Evolutionary conservation across 2,329 filamentous ascomycete species (phyloP).

Genomic region (Apiospora phragmitis): DNA sequence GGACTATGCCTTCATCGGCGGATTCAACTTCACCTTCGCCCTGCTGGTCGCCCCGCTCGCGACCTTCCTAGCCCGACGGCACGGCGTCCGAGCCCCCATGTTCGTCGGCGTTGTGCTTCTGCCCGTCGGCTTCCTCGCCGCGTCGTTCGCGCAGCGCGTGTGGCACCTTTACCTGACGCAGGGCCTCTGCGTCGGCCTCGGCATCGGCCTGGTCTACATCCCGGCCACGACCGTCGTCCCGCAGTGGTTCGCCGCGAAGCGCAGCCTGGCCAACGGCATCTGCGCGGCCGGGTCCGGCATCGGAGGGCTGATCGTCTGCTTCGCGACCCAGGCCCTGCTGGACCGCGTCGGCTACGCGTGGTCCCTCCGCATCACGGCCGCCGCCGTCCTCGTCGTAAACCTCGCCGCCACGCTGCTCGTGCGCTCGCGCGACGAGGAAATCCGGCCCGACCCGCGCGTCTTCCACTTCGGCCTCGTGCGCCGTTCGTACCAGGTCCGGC

Average conservation of each 20-base stretch:
- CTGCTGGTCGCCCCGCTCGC: conserved; percentile 42
- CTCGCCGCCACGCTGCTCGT: conserved; percentile 54
- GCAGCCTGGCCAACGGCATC: conserved; percentile 61
- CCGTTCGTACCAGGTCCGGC: conserved; percentile 46
- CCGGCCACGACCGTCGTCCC: conserved; percentile 55
- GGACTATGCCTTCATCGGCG: conserved; percentile 61
- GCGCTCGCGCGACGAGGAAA: conserved; percentile 41
- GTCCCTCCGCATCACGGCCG: conserved; percentile 61
- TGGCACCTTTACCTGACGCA: conserved; percentile 64
- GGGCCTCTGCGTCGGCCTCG: conserved; percentile 59
- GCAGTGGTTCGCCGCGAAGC: conserved; percentile 62
- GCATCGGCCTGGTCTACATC: conserved; percentile 62
- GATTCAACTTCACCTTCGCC: conserved; percentile 49
- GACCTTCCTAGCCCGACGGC: conserved; percentile 25
- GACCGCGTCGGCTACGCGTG: conserved; percentile 54
- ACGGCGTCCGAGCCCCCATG: conserved; percentile 39
- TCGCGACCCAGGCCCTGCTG: conserved; percentile 59
- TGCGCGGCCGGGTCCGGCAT: conserved; percentile 58
- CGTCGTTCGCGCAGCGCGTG: conserved; percentile 49
- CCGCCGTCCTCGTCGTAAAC: conserved; percentile 53
- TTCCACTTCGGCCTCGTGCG: conserved; percentile 47
- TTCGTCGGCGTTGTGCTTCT: conserved; percentile 55
- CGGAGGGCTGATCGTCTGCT: conserved; percentile 59
- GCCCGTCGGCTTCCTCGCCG: conserved; percentile 49
- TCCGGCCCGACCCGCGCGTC: conserved; percentile 52